These are phyloP conservation scores for Chalciporus pseudorubinellus DNA, from an alignment of 768 basidiomycete genomes.

Conservation along the genomic window DNA sequence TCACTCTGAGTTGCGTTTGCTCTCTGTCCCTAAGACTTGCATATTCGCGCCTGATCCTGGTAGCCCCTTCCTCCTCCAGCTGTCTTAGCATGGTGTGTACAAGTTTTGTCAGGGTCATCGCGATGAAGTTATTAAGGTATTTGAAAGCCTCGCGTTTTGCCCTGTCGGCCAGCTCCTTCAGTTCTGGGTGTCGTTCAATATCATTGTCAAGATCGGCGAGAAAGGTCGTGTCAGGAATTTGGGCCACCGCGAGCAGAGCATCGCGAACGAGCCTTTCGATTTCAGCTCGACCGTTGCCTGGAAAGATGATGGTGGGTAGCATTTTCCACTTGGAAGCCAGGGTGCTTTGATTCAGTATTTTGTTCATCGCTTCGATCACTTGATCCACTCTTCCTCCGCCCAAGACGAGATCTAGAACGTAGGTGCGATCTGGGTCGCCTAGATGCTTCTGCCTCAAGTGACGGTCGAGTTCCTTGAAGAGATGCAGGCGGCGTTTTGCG, in stretches of 20 bases:
- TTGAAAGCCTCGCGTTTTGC: neutral
- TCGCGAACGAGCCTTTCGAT: neutral
- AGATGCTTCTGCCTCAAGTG: neutral
- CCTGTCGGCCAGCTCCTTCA: neutral
- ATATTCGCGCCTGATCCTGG: neutral
- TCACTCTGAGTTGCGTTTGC: no score
- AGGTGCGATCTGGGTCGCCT: neutral
- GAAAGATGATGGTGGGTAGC: neutral
- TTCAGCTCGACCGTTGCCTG: neutral
- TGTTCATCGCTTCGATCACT: neutral
- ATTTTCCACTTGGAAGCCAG: neutral
- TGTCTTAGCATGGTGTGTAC: neutral
- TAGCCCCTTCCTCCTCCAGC: conserved; percentile 1
- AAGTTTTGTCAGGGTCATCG: neutral
- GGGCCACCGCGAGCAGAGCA: neutral
- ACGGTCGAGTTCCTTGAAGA: conserved; percentile 4
- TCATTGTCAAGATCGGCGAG: neutral
- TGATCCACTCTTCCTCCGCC: neutral
- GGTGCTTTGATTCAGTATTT: neutral
- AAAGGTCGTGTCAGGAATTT: neutral
- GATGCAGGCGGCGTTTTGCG: conserved; percentile 15
- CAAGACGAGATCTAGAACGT: conserved; percentile 4
- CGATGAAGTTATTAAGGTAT: neutral
- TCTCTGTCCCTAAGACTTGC: neutral
- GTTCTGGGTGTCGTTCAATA: neutral